Base-by-base conservation (phyloP, 2,329 filamentous ascomycete species). In the Rutstroemia sp. region DNA sequence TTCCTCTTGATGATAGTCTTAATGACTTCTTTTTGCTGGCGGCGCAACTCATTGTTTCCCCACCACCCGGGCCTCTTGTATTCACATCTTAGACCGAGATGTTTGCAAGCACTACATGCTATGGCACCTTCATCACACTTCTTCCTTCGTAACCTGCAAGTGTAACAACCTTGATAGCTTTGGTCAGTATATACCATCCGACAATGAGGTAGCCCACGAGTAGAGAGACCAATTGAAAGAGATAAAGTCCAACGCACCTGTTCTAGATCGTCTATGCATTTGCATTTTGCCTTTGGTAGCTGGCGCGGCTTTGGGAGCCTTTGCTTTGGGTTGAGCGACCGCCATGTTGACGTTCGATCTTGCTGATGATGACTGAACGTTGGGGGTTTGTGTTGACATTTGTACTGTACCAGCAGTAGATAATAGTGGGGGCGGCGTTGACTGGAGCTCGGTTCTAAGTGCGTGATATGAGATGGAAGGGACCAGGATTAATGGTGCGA, bases 1-100 rank as follows among this genome's bases (percentile, higher is more conserved):
- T 94, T 97, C 71, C 87, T 84, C 83, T 96, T 96, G 79, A 99
- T 97, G 73, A 92, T 90, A 73, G 88, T 87, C 80, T 99, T 99
- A 79, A 99, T 95, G 65, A 86, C 77, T 70, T 97, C 94, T 76
- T 97, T 99, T 72, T 96, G 90, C 56, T 85, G 77, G 66, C 87
- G 83, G 65, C 94, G 81, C 69, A 88, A 84, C 62, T 96, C 91
- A 69, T 88, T 88, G 78, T 94, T 96, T 74, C 87, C 88, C 94
- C 94, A 99, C 94, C 94, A 99, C 75, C 89, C 83, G 39, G 94
- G 94, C 69, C 92, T 80, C 79, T 95, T 96, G 77, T 97, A 99
- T 77, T 97, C 91, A 77, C 94, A 99, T 67, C 81, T 79, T 57
- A 99, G 80, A 54, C 88, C 88, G 56, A 99, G 85, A 58, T 71